A percentile compares a stretch with the other conserved stretches of the same genome.
Evolutionary conservation across 1,139 yeast species (phyloP).

Genomic region (Taphrina sp.): DNA sequence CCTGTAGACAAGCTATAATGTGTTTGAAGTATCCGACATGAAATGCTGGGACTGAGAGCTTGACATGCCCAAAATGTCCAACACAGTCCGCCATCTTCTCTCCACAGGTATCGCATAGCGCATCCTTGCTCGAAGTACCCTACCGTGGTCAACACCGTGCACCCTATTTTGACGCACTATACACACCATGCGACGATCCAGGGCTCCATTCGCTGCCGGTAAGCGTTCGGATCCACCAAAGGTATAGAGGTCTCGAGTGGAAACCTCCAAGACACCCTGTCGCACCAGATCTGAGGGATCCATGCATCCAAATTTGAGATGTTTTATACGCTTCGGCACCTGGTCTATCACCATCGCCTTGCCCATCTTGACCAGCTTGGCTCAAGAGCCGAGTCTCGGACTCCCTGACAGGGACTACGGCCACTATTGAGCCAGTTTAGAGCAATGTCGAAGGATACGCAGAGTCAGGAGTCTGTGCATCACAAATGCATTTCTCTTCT

Average conservation of each 20-base stretch:
- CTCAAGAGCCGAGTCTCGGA: no score
- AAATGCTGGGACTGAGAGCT: slow-evolving; percentile 90
- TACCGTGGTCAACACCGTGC: slow-evolving; percentile 28
- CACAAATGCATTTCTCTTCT: no score
- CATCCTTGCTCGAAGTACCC: slow-evolving; percentile 83
- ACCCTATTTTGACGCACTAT: neutral
- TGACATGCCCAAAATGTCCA: slow-evolving; percentile 96
- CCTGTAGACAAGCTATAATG: slow-evolving; percentile 81
- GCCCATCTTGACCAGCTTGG: slow-evolving; percentile 10
- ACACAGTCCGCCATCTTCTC: slow-evolving; percentile 93
- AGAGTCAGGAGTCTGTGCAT: no score
- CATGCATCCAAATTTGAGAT: slow-evolving; percentile 87
- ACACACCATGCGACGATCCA: slow-evolving; percentile 73
- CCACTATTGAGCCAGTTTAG: no score
- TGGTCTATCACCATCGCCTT: slow-evolving; percentile 34
- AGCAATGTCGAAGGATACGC: no score
- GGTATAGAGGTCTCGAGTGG: slow-evolving; percentile 88
- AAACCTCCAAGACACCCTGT: slow-evolving; percentile 90
- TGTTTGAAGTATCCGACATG: slow-evolving; percentile 97
- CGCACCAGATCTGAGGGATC: slow-evolving; percentile 88
- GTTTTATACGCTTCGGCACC: slow-evolving; percentile 49
- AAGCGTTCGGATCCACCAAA: slow-evolving; percentile 72
- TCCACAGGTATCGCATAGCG: slow-evolving; percentile 86
- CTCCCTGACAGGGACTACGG: no score
- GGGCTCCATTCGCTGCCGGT: slow-evolving; percentile 79